Percentiles rank a stretch among this genome's conserved stretches.
Evolutionary conservation across 1,284 basidiomycete species (phyloP).

Genomic region (Ustilago lituana): DNA sequence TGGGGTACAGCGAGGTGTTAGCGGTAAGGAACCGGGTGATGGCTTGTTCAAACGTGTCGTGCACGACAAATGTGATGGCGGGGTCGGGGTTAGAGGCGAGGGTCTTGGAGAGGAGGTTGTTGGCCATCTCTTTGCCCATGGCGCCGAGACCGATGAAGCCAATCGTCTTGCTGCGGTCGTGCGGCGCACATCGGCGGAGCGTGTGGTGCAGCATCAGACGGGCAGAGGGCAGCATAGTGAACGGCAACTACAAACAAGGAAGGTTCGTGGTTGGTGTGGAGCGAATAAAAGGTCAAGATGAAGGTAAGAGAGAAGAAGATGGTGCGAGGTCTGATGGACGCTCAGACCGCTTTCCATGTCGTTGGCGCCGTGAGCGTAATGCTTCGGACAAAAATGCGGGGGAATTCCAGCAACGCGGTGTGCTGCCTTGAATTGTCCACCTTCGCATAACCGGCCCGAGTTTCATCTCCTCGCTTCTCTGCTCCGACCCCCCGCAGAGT

Average conservation of each 20-base stretch:
- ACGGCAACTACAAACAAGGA: too few relatives aligned
- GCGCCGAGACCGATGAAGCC: conserved; percentile 65
- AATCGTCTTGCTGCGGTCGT: conserved; percentile 57
- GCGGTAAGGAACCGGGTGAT: conserved; percentile 60
- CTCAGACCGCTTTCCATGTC: conserved; percentile 15
- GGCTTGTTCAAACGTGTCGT: conserved; percentile 55
- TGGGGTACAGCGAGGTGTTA: conserved; percentile 52
- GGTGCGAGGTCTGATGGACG: too few relatives aligned
- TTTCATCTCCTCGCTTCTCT: background rate
- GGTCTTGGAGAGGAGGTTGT: conserved; percentile 55
- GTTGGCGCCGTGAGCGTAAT: too few relatives aligned
- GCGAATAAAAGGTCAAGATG: background rate
- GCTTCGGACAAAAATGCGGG: conserved; percentile 15
- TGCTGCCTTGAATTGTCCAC: conserved; percentile 6
- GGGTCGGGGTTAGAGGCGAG: conserved; percentile 45
- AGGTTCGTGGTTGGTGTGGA: background rate
- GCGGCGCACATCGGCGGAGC: conserved; percentile 21
- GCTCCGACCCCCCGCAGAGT: background rate
- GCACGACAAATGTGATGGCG: conserved; percentile 50
- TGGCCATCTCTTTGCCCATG: conserved; percentile 62
- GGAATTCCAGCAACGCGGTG: background rate
- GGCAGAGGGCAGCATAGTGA: conserved; percentile 30
- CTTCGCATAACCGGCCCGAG: background rate
- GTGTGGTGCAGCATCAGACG: conserved; percentile 23
- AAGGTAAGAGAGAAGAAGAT: background rate